Evolutionary conservation across 805 yeast genomes (phyloP).

Genomic region (Scheffersomyces stipitis): DNA sequence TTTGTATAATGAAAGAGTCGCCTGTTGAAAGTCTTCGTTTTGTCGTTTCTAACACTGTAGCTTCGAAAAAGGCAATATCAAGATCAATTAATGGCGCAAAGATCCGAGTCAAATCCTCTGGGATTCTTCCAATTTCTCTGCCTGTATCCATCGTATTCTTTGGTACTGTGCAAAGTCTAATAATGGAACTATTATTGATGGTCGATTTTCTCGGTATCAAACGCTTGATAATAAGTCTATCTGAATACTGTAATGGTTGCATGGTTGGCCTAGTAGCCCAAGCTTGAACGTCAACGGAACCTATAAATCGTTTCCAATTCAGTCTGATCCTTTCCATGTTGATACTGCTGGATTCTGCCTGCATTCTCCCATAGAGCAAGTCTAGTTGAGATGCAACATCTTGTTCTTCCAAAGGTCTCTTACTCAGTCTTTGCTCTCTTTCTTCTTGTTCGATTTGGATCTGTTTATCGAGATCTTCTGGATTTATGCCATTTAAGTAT

Average conservation of each 20-base stretch:
- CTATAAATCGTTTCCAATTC: constrained; percentile 49
- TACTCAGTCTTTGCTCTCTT: neutral
- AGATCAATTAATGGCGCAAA: constrained; percentile 65
- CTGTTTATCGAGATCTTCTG: neutral
- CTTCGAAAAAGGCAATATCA: constrained; percentile 53
- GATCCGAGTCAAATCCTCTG: constrained; percentile 65
- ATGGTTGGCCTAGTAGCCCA: constrained; percentile 72
- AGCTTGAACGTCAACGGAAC: constrained; percentile 58
- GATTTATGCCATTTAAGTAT: constrained; percentile 8
- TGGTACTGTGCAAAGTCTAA: constrained; percentile 29
- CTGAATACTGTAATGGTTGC: constrained; percentile 45
- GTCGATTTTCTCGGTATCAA: constrained; percentile 25
- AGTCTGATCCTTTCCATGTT: constrained; percentile 9
- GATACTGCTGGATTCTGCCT: constrained; percentile 6
- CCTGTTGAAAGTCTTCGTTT: constrained; percentile 61
- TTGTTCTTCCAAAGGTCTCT: constrained; percentile 3
- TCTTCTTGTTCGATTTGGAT: neutral
- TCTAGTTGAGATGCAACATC: constrained; percentile 7
- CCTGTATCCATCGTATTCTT: constrained; percentile 17
- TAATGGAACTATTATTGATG: constrained; percentile 21
- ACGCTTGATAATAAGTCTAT: constrained; percentile 40
- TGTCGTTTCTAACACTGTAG: constrained; percentile 59
- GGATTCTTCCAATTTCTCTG: constrained; percentile 74
- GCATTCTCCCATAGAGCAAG: constrained; percentile 11
- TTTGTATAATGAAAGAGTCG: constrained; percentile 67